Evolutionary conservation across 805 yeast genomes (phyloP).

Genomic region (Yarrowia sp.): DNA sequence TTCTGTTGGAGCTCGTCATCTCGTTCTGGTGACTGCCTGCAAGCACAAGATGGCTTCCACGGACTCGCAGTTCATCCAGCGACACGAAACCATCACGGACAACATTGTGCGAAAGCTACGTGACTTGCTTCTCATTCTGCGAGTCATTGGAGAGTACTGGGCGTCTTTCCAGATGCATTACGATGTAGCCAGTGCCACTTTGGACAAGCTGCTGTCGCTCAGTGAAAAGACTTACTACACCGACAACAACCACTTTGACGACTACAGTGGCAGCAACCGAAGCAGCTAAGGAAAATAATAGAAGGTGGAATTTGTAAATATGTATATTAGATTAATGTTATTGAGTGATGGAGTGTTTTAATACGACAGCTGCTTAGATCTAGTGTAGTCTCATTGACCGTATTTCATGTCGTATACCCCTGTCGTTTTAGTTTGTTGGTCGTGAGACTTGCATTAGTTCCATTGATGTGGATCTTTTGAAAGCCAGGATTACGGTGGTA

Average conservation of each 20-base stretch:
- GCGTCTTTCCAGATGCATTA: constrained; percentile 25
- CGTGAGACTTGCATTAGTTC: too few relatives aligned
- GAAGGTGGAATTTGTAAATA: background rate
- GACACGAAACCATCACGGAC: constrained; percentile 22
- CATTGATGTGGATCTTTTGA: too few relatives aligned
- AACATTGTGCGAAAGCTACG: constrained; percentile 22
- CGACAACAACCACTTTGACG: constrained; percentile 2
- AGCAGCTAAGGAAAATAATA: background rate
- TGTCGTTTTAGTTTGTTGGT: background rate
- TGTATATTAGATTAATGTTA: constrained; percentile 13
- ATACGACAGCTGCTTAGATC: too few relatives aligned
- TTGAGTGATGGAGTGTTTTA: too few relatives aligned
- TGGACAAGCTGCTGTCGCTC: constrained; percentile 14
- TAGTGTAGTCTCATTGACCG: too few relatives aligned
- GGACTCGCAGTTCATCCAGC: constrained; percentile 18
- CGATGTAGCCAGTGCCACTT: constrained; percentile 16
- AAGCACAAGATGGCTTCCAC: constrained; percentile 4
- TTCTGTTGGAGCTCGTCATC: constrained; percentile 8
- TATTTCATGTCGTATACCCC: background rate
- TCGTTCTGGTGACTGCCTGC: constrained; percentile 16
- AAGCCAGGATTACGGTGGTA: too few relatives aligned
- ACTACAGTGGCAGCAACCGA: constrained; percentile 1
- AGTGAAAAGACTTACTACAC: constrained; percentile 23
- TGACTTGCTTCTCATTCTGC: constrained; percentile 15
- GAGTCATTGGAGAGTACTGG: constrained; percentile 25